These are phyloP conservation scores for Ganoderma leucocontextum DNA, from an alignment of 1,284 basidiomycete species.

Conservation along the genomic window DNA sequence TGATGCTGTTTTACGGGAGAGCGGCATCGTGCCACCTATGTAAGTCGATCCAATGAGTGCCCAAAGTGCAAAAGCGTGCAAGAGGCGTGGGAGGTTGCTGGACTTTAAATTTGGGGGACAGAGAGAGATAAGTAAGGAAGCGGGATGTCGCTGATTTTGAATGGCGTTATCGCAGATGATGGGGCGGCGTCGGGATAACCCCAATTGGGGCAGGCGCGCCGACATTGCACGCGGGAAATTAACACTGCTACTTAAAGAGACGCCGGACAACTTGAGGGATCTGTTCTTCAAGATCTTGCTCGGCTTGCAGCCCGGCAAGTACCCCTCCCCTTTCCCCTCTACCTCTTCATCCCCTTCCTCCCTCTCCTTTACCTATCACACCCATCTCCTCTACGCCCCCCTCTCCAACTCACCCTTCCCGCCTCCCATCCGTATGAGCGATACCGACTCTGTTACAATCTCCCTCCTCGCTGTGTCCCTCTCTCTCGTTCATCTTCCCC, in stretches of 20 bases:
- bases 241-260: conserved; percentile 14
- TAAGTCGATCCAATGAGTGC: not conserved
- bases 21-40: not conserved
- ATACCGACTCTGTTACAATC: conserved; percentile 57
- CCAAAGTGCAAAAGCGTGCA: not conserved
- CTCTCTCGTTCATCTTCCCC: conserved; percentile 73
- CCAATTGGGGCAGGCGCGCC: conserved; percentile 19
- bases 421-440: conserved; percentile 29
- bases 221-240: conserved; percentile 24
- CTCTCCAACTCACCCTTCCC: not conserved
- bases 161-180: conserved; percentile 16
- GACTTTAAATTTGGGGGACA: not conserved
- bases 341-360: conserved; percentile 20
- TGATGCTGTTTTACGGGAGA: not conserved
- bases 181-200: conserved; percentile 30
- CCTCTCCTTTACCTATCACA: conserved; percentile 19
- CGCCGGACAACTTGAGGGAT: conserved; percentile 8
- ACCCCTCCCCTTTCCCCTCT: conserved; percentile 11
- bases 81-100: too few species aligned
- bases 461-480: conserved; percentile 74
- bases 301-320: conserved; percentile 25
- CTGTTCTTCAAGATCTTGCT: conserved; percentile 8
- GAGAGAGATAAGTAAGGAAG: not conserved
- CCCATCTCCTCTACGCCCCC: conserved; percentile 18
- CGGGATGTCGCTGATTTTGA: conserved; percentile 13